Base-by-base conservation (phyloP, 1,284 basidiomycete species). In the Amylostereum areolatum region DNA sequence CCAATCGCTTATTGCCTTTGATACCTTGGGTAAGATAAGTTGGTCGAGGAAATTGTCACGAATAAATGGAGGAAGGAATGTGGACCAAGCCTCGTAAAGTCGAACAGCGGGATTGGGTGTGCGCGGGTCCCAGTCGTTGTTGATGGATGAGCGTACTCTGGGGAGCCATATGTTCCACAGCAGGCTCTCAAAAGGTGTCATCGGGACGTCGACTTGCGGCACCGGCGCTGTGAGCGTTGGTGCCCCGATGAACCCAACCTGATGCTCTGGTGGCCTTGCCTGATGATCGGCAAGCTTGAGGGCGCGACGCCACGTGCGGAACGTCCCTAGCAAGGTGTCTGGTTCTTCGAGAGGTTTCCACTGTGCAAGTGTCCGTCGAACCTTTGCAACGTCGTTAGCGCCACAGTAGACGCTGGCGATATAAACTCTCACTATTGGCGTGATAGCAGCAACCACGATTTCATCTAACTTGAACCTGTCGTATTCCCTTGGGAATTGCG, bases 131-230 rank as follows among this genome's bases (percentile, higher is more conserved):
- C 97, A 99, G 24, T 92, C 85, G 65, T 97, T 97, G 66, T 97
- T 97, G 65, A 97, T 82, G 7, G 81, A 77, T 0, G 89, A 89
- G 30, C 97, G 84, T n/a, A 99, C 85, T 66, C 81, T 88, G 0
- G 97, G 97, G 27, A 99, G 72, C 96, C 95, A 99, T 5, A 89
- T 73, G 54, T 88, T 89, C 95, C 96, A 99, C 12, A 99, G 69
- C 24, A 99, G 72, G 50, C 87, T 89, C 64, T 99, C 96, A 66
- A 91, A 99, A 0, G 97, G 87, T 4, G 94, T 94, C 97, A 99
- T 99, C 1, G 74, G 73, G 54, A 71, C 72, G 53, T 83, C 78
- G 43, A 69, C 62, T 50, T 69, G 62, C 25, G 66, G 55, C 1
- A 68, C 55, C 6, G 65, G 47, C 6, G 64, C 54, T 4, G 60